A percentile compares a stretch with the other conserved stretches of the same genome.
Conservation (phyloP, 2,329 filamentous ascomycete genomes). For the Sporothrix phasma region DNA sequence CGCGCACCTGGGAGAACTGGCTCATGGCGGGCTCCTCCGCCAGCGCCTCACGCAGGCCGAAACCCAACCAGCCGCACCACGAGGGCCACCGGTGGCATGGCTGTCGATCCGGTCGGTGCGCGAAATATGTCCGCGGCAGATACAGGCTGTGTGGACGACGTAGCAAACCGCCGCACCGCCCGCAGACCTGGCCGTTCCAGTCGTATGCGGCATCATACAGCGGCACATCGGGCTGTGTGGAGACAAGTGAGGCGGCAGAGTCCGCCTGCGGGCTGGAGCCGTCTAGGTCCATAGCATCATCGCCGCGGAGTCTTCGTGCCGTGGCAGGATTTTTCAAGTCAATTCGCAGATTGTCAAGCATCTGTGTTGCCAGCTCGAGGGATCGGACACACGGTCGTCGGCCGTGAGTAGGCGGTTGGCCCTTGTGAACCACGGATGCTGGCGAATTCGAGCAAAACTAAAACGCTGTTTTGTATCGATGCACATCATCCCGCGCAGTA, state of each 20-base stretch:
- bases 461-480: conserved; percentile 67
- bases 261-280: conserved; percentile 33
- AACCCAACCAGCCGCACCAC: conserved; percentile 19
- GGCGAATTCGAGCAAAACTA: conserved; percentile 73
- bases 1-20: conserved; percentile 73
- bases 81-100: not conserved
- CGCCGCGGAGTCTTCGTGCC: conserved; percentile 22
- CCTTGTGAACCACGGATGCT: conserved; percentile 90
- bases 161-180: conserved; percentile 34
- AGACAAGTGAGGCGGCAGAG: not conserved
- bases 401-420: conserved; percentile 64
- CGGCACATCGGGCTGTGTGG: conserved; percentile 52
- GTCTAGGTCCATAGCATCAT: conserved; percentile 64
- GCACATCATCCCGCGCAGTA: conserved; percentile 89
- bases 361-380: conserved; percentile 83
- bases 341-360: conserved; percentile 85
- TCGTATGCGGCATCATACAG: conserved; percentile 71
- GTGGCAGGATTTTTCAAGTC: conserved; percentile 62
- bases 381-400: conserved; percentile 67
- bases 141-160: conserved; percentile 42
- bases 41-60: conserved; percentile 46
- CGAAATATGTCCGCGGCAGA: conserved; percentile 28
- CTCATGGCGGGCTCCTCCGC: conserved; percentile 77
- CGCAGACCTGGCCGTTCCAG: conserved; percentile 66
- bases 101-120: conserved; percentile 27